Evolutionary conservation across 169 alveolate species (phyloP).

Genomic region (Prorocentrum cordatum): DNA sequence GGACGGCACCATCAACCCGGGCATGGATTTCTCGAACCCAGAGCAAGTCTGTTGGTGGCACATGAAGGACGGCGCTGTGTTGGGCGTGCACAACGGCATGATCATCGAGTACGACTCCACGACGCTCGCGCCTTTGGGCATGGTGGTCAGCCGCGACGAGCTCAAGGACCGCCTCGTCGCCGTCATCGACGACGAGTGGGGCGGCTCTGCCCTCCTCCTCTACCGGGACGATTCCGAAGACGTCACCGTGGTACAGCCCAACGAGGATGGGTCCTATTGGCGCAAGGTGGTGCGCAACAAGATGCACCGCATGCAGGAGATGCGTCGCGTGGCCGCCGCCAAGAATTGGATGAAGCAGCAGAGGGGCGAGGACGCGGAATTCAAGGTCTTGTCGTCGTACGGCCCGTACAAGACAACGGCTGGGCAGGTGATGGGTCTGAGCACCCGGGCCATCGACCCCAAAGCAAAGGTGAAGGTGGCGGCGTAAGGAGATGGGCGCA

Average conservation of each 20-base stretch:
- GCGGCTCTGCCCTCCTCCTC: neutral
- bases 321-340: constrained; percentile 46
- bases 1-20: too few species aligned
- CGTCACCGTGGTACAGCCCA: constrained; percentile 49
- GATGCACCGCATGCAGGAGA: constrained; percentile 47
- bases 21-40: too few species aligned
- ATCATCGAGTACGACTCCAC: constrained; percentile 16
- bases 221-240: constrained; percentile 2
- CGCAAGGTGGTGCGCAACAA: constrained; percentile 49
- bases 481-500: too few species aligned
- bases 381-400: constrained; percentile 17
- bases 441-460: constrained; percentile 35
- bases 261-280: constrained; percentile 59
- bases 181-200: neutral
- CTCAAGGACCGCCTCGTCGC: neutral
- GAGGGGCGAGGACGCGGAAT: neutral
- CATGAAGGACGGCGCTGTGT: constrained; percentile 39
- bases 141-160: constrained; percentile 17
- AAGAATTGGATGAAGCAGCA: constrained; percentile 11
- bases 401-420: constrained; percentile 33
- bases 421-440: constrained; percentile 26
- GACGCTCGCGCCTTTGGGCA: constrained; percentile 5
- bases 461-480: too few species aligned
- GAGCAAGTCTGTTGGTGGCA: constrained; percentile 62
- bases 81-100: constrained; percentile 34